Base-by-base conservation (phyloP, 2,329 filamentous ascomycete genomes). In the Colletotrichum sp. region DNA sequence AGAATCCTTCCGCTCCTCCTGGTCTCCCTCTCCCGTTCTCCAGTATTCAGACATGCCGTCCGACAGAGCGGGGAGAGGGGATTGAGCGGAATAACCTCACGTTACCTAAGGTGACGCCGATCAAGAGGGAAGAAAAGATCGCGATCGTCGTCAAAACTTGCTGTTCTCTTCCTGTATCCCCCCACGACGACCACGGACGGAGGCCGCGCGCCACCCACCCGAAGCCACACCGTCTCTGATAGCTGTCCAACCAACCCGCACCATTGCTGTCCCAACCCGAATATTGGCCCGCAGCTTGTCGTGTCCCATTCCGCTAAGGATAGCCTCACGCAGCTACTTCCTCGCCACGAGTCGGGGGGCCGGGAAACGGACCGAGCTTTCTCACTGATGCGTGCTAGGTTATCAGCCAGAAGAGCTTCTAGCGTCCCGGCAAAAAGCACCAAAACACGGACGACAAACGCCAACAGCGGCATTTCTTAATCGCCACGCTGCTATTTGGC, bases 321-420 rank as follows among this genome's bases (percentile, higher is more conserved):
- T 65, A 64, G 44, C 64, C 57, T 73, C 44, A 44, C 63, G 29
- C 72, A 55, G 39, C 30, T 52, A 16, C 49, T 36, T 27, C 44
- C 30, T 49, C 25, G 39, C 34, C 68, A 71, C 19, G 49, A 65
- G 39, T 70, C 67, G 68, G 39, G 44, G 55, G 34, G 44, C 27
- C 65, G 64, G 74, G 34, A 69, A 74, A 69, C 59, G 64, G 71
- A 74, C 70, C 74, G 70, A 73, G 71, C 61, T 65, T 68, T 74
- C 36, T 64, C 59, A 61, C 69, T 55, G 61, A 66, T 52, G 36
- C 22, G 34, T 62, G 39, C 63, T 64, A 49, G 27, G 63, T 39
- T 44, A 57, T 55, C 63, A 44, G 70, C 71, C n/a, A 52, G 44
- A 13, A 52, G 22, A 32, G 19, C 62, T 61, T 61, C 32, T 76